Conservation (phyloP, 2,329 filamentous ascomycete genomes). For the Zymoseptoria crescenta region DNA sequence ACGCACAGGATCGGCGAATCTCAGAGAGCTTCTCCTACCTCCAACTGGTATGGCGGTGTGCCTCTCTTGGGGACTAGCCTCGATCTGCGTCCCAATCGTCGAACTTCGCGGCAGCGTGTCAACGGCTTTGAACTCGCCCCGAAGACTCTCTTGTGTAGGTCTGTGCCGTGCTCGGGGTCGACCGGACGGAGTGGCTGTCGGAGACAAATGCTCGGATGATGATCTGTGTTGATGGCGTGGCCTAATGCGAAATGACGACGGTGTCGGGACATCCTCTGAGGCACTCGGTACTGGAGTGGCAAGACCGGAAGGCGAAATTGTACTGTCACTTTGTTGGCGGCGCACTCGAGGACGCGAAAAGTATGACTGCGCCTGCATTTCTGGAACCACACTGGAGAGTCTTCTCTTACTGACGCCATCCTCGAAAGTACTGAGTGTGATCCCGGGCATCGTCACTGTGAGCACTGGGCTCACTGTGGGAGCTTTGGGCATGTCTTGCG, state of each 20-base stretch:
- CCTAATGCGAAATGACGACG: not conserved
- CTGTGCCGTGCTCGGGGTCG: not conserved
- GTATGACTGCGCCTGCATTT: slow-evolving; percentile 13
- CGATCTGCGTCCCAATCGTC: not conserved
- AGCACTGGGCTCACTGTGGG: not conserved
- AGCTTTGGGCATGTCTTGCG: not conserved
- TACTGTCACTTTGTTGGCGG: slow-evolving; percentile 7
- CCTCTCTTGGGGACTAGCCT: not conserved
- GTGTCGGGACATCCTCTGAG: not conserved
- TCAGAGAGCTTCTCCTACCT: not conserved
- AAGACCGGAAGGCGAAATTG: slow-evolving; percentile 4
- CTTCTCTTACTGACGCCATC: slow-evolving; percentile 1
- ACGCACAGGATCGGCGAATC: not conserved
- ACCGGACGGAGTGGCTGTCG: slow-evolving; percentile 4
- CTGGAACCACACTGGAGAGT: slow-evolving; percentile 7
- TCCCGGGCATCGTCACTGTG: slow-evolving; percentile 8
- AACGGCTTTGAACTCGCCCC: not conserved
- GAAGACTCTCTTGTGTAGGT: slow-evolving; percentile 2
- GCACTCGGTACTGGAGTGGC: slow-evolving; percentile 3
- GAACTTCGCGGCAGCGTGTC: not conserved
- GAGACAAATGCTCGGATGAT: slow-evolving; percentile 17
- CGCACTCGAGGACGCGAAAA: slow-evolving; percentile 6
- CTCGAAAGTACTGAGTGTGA: slow-evolving; percentile 9
- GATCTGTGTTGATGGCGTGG: slow-evolving; percentile 11
- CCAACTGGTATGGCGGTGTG: not conserved